These are phyloP conservation scores for Austroboletus novae-zelandiae DNA, from an alignment of 1,284 basidiomycete species.

Conservation along the genomic window DNA sequence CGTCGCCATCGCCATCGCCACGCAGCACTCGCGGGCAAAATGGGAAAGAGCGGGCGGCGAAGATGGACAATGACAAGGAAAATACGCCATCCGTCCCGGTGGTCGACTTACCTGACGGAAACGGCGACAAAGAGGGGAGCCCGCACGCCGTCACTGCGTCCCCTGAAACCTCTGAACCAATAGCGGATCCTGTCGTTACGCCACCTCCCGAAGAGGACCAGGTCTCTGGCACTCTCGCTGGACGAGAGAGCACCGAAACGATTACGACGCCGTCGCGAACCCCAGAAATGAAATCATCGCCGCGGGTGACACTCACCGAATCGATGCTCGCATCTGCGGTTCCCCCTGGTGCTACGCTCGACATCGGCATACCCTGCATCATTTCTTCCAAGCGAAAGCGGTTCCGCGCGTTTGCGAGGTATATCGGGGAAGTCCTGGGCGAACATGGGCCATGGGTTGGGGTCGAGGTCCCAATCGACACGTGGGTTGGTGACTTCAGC, in stretches of 20 bases:
- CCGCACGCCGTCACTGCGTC: constrained; percentile 24
- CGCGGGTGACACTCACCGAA: constrained; percentile 22
- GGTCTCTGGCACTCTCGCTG: constrained; percentile 15
- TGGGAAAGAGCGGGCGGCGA: constrained; percentile 16
- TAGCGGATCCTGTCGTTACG: constrained; percentile 3
- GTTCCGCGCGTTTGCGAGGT: constrained; percentile 84
- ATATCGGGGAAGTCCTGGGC: constrained; percentile 82
- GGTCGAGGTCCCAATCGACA: constrained; percentile 77
- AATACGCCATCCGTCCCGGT: constrained; percentile 9
- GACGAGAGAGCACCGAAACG: constrained; percentile 24
- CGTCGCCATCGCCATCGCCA: constrained; percentile 19
- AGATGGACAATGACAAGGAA: constrained; percentile 18
- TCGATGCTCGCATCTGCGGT: constrained; percentile 30
- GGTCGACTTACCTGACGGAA: constrained; percentile 6
- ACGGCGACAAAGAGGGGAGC: constrained; percentile 22
- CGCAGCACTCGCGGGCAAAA: constrained; percentile 17
- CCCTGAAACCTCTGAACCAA: constrained; percentile 9
- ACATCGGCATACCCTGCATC: constrained; percentile 90
- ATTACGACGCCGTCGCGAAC: constrained; percentile 19
- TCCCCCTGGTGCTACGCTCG: constrained; percentile 69
- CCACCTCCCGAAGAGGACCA: constrained; percentile 19
- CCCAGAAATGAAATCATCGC: constrained; percentile 20
- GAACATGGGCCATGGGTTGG: constrained; percentile 88
- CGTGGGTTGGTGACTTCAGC: constrained; percentile 51
- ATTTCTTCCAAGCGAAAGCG: constrained; percentile 79